phyloP scores from a whole-genome alignment of 371 early-diverging fungal species.

The Mucor velutinosus region DNA sequence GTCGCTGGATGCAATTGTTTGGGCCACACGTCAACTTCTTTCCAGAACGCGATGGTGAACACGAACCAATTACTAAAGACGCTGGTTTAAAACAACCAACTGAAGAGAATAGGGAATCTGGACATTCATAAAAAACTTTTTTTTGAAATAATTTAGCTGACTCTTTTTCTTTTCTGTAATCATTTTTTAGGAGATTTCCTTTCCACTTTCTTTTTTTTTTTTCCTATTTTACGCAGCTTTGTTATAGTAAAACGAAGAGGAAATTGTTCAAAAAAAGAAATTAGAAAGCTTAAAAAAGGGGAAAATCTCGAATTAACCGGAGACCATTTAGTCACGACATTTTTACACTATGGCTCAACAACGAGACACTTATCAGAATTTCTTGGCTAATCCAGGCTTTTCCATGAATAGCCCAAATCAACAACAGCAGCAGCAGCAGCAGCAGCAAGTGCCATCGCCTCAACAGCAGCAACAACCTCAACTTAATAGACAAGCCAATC shows the following conservation, averaged over 20 bases:
- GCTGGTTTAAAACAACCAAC: constrained; percentile 4
- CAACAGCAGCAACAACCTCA: constrained; percentile 10
- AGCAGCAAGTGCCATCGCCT: constrained; percentile 16
- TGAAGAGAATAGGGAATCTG: neutral
- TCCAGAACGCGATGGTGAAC: constrained; percentile 16
- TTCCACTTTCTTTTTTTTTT: neutral
- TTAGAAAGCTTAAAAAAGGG: neutral
- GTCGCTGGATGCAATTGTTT: neutral
- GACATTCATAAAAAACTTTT: constrained; percentile 6
- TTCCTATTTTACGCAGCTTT: neutral
- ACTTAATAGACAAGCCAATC: neutral
- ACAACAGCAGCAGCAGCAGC: neutral
- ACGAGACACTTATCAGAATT: constrained; percentile 29
- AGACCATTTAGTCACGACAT: constrained; percentile 9
- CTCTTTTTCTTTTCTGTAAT: neutral
- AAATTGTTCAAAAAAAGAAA: constrained; percentile 4
- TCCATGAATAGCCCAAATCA: constrained; percentile 17
- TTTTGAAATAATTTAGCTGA: constrained; percentile 2
- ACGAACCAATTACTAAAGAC: constrained; percentile 19
- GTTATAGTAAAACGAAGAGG: neutral
- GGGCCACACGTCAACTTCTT: constrained; percentile 18
- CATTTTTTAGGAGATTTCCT: constrained; percentile 12
- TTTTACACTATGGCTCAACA: constrained; percentile 27
- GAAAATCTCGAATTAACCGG: constrained; percentile 11
- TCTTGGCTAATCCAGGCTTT: constrained; percentile 18